These are phyloP conservation scores for Cardamine chenopodiifolia DNA, from an alignment of 345 rosid genomes.

Conservation along the genomic window DNA sequence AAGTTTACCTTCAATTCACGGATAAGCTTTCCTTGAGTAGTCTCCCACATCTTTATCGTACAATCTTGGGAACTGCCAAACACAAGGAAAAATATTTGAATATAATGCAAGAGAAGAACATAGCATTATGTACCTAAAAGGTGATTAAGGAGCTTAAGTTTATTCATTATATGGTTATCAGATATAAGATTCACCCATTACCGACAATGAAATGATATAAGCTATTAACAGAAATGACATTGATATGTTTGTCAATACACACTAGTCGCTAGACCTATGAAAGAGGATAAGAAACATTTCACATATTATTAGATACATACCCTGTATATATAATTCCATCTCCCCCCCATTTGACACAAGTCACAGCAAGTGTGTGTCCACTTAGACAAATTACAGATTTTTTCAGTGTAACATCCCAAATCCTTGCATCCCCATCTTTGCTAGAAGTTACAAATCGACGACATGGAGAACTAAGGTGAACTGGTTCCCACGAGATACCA, in stretches of 20 bases:
- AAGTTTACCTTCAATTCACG: slow-evolving; percentile 85
- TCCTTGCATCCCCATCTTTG: slow-evolving; percentile 98
- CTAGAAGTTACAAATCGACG: slow-evolving; percentile 94
- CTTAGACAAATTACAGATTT: slow-evolving; percentile 76
- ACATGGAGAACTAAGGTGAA: slow-evolving; percentile 87
- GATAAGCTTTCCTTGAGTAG: slow-evolving; percentile 90
- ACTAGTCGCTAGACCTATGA: background rate
- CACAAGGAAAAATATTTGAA: slow-evolving; percentile 30
- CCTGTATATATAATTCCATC: slow-evolving; percentile 92
- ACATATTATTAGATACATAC: slow-evolving; percentile 44
- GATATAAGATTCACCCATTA: background rate
- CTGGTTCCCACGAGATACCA: slow-evolving; percentile 97
- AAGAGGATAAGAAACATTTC: background rate
- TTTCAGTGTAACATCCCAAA: slow-evolving; percentile 80
- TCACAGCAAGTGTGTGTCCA: slow-evolving; percentile 91
- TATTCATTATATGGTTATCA: background rate
- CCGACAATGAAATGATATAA: background rate
- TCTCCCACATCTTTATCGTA: slow-evolving; percentile 97
- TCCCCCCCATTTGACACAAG: slow-evolving; percentile 99
- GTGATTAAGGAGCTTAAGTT: background rate
- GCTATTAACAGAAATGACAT: background rate
- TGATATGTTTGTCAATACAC: background rate
- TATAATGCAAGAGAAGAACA: background rate
- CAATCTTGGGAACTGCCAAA: slow-evolving; percentile 86
- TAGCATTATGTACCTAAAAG: background rate